These are phyloP conservation scores for Obelidium mucronatum DNA, from an alignment of 192 early-diverging fungal species.

Conservation along the genomic window DNA sequence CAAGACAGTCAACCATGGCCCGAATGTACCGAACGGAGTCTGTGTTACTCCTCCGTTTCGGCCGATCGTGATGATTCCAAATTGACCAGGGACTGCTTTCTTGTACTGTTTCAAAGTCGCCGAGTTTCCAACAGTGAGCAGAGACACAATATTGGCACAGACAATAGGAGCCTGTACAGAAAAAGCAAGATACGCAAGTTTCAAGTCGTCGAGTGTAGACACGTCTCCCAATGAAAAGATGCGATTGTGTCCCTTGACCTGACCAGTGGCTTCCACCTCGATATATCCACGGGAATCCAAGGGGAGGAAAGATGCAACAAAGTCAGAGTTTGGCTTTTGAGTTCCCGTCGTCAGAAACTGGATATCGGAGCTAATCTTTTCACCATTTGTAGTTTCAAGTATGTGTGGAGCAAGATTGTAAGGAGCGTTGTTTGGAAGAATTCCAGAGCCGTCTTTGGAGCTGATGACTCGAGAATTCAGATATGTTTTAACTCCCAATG, in stretches of 20 bases:
- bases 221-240: conserved; percentile 84
- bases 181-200: conserved; percentile 36
- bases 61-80: conserved; percentile 21
- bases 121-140: conserved; percentile 13
- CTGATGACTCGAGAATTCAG: conserved; percentile 35
- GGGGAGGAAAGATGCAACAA: conserved; percentile 57
- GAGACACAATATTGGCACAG: conserved; percentile 35
- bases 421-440: background rate
- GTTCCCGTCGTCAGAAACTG: background rate
- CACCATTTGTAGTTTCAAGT: background rate
- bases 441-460: background rate
- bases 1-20: background rate
- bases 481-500: conserved; percentile 54
- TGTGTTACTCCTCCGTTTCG: background rate
- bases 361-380: background rate
- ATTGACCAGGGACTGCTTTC: background rate
- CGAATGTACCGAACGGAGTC: background rate
- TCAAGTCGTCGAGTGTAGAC: conserved; percentile 52
- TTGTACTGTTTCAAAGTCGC: conserved; percentile 24
- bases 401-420: background rate
- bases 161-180: conserved; percentile 28
- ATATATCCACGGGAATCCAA: conserved; percentile 65
- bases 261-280: conserved; percentile 70
- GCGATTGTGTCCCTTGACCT: conserved; percentile 67
- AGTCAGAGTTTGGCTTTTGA: conserved; percentile 23